These are phyloP conservation scores for Russula foetens DNA, from an alignment of 768 basidiomycete genomes.

Conservation along the genomic window DNA sequence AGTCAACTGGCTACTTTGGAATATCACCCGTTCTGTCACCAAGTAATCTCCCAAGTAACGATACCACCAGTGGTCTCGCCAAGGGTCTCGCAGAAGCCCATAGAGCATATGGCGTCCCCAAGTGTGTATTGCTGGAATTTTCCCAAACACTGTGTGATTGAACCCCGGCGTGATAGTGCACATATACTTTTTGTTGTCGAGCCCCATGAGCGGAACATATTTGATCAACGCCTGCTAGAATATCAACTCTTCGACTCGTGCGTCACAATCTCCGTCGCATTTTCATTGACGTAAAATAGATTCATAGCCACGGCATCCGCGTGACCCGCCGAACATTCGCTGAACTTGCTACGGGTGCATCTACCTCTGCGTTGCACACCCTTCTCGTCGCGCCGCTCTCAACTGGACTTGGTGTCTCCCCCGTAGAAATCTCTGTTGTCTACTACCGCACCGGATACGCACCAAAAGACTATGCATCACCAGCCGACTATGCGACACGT, in stretches of 20 bases:
- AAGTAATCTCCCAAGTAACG: conserved; percentile 64
- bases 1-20: conserved; percentile 60
- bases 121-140: conserved; percentile 32
- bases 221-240: conserved; percentile 87
- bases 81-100: conserved; percentile 77
- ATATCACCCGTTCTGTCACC: conserved; percentile 43
- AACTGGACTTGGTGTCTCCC: conserved; percentile 27
- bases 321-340: conserved; percentile 71
- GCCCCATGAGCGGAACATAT: conserved; percentile 83
- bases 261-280: conserved; percentile 19
- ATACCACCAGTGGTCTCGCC: conserved; percentile 60
- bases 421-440: conserved; percentile 72
- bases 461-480: conserved; percentile 68
- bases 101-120: conserved; percentile 51
- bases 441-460: conserved; percentile 91
- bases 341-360: conserved; percentile 52
- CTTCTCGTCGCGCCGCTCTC: conserved; percentile 32
- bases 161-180: conserved; percentile 31
- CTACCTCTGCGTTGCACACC: conserved; percentile 30
- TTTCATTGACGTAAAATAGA: neutral
- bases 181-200: conserved; percentile 85
- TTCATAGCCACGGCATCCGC: conserved; percentile 59
- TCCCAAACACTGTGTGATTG: neutral
- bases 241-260: conserved; percentile 79
- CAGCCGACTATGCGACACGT: conserved; percentile 61